Evolutionary conservation across 1,284 basidiomycete genomes (phyloP).

Genomic region (Puccinia polysora): DNA sequence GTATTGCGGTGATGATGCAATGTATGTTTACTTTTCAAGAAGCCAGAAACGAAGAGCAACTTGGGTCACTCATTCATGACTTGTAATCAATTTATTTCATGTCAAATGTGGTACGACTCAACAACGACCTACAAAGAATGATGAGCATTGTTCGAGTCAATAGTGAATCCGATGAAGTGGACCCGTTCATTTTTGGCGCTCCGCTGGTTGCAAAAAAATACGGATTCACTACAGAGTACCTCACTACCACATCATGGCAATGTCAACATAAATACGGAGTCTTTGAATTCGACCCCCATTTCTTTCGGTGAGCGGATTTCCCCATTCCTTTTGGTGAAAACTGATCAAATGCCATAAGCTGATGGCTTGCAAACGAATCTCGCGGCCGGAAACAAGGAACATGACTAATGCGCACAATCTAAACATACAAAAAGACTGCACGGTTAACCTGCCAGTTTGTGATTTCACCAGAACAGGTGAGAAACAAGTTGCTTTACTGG

Average conservation of each 20-base stretch:
- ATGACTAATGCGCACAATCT: too few relatives aligned
- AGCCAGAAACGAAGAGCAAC: background rate
- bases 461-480: too few relatives aligned
- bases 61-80: background rate
- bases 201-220: slow-evolving; percentile 16
- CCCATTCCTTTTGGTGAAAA: background rate
- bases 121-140: slow-evolving; percentile 5
- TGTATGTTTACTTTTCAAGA: background rate
- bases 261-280: slow-evolving; percentile 33
- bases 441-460: too few relatives aligned
- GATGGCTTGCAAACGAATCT: too few relatives aligned
- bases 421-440: too few relatives aligned
- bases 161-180: background rate
- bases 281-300: slow-evolving; percentile 38
- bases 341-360: background rate
- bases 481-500: too few relatives aligned
- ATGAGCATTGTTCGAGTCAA: slow-evolving; percentile 22
- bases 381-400: too few relatives aligned
- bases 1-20: slow-evolving; percentile 20
- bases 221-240: slow-evolving; percentile 25
- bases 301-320: slow-evolving; percentile 4
- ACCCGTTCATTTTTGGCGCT: slow-evolving; percentile 9
- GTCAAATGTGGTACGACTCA: background rate
- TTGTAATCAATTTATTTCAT: background rate
- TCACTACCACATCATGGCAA: slow-evolving; percentile 35